Conservation (phyloP, 306 rosid species). For the Fagus crenata region DNA sequence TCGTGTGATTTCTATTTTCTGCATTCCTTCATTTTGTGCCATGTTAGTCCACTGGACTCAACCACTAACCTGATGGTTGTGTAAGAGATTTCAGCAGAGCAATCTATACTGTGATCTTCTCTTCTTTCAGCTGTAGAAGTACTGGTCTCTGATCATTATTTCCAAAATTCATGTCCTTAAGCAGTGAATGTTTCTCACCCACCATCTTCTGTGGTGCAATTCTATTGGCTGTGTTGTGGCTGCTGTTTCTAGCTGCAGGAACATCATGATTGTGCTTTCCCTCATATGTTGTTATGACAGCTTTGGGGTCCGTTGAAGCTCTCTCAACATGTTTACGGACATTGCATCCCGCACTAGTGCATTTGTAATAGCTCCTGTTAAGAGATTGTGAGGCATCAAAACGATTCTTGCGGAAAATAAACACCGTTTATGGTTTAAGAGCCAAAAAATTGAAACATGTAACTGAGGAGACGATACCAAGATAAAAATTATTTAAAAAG, state of each 20-base stretch:
- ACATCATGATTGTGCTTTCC: conserved; percentile 91
- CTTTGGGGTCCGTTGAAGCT: conserved; percentile 85
- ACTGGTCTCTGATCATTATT: conserved; percentile 63
- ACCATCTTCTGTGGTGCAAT: conserved; percentile 41
- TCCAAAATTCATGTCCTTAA: conserved; percentile 55
- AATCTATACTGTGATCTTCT: conserved; percentile 53
- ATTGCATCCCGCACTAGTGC: conserved; percentile 83
- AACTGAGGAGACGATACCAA: background rate
- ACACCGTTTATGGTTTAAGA: background rate
- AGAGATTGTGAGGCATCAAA: conserved; percentile 23
- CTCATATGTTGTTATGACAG: conserved; percentile 87
- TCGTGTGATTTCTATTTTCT: conserved; percentile 38
- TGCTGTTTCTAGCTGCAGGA: conserved; percentile 89
- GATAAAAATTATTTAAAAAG: background rate
- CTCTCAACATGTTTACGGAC: conserved; percentile 98
- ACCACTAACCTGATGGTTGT: conserved; percentile 28
- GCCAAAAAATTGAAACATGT: background rate
- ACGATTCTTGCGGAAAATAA: background rate
- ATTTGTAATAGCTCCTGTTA: conserved; percentile 95
- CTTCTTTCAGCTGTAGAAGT: conserved; percentile 73
- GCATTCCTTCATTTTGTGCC: conserved; percentile 38
- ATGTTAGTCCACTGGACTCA: conserved; percentile 40
- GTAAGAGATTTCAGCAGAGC: background rate
- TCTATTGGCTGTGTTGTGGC: conserved; percentile 66
- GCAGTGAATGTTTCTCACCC: conserved; percentile 60